Evolutionary conservation across 2,329 filamentous ascomycete species (phyloP).

Genomic region (Alternaria gaisen): DNA sequence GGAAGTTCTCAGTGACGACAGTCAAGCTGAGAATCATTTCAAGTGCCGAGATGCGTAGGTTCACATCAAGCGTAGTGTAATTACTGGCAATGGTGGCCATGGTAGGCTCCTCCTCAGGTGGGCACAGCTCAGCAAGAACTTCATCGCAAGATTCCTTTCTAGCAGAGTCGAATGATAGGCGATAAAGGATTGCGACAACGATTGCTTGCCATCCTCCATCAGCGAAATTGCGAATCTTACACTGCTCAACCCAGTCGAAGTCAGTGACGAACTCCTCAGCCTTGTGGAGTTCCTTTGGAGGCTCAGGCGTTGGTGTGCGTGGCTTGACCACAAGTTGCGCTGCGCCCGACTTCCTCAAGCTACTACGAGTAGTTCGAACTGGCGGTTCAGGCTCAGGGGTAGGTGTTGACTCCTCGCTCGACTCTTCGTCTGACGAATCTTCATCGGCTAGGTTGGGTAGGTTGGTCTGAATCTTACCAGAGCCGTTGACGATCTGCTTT

Average conservation of each 20-base stretch:
- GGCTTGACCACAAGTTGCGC: constrained; percentile 57
- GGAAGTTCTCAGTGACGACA: constrained; percentile 83
- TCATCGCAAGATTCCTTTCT: constrained; percentile 78
- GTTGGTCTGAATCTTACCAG: constrained; percentile 81
- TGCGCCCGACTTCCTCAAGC: constrained; percentile 82
- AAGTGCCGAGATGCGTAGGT: constrained; percentile 79
- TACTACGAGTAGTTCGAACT: constrained; percentile 82
- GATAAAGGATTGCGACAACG: constrained; percentile 84
- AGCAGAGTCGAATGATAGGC: constrained; percentile 78
- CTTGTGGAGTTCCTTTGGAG: constrained; percentile 61
- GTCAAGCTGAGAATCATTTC: constrained; percentile 88
- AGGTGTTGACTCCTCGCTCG: constrained; percentile 61
- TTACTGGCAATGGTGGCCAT: constrained; percentile 75
- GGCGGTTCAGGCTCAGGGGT: constrained; percentile 73
- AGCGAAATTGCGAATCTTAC: constrained; percentile 83
- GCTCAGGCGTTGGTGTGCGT: constrained; percentile 51
- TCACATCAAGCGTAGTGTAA: constrained; percentile 82
- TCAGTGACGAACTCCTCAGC: constrained; percentile 78
- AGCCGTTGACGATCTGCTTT: constrained; percentile 81
- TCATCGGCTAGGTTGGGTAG: constrained; percentile 73
- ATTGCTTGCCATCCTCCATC: constrained; percentile 93
- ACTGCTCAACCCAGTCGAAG: constrained; percentile 85
- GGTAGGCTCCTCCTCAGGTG: constrained; percentile 76
- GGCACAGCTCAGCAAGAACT: constrained; percentile 81
- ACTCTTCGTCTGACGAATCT: constrained; percentile 59